Conservation (phyloP, 805 yeast species). For the Schwanniomyces vanrijiae region DNA sequence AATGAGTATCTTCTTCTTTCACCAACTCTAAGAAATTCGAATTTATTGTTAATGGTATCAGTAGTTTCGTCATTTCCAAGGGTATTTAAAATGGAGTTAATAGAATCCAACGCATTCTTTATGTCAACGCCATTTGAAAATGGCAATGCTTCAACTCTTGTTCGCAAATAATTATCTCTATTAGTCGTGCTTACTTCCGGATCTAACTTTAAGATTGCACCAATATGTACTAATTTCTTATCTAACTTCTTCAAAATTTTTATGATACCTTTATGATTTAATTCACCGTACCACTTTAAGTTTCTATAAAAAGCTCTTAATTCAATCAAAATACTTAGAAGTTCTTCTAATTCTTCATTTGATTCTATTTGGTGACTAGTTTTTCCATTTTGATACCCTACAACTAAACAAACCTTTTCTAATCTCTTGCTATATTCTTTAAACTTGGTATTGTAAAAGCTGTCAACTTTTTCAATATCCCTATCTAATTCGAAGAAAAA, state of each 20-base stretch:
- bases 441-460: constrained; percentile 71
- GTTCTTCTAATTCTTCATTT: constrained; percentile 42
- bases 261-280: constrained; percentile 84
- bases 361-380: constrained; percentile 34
- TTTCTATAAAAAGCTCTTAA: constrained; percentile 74
- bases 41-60: constrained; percentile 7
- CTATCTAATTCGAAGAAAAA: constrained; percentile 80
- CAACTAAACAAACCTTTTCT: constrained; percentile 38
- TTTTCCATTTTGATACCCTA: constrained; percentile 27
- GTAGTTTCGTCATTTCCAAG: constrained; percentile 38
- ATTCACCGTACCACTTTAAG: constrained; percentile 90
- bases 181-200: constrained; percentile 30
- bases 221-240: constrained; percentile 53
- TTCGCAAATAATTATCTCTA: constrained; percentile 46
- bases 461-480: constrained; percentile 78
- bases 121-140: constrained; percentile 74
- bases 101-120: constrained; percentile 48
- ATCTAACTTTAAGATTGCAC: constrained; percentile 16
- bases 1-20: constrained; percentile 22
- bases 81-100: constrained; percentile 52
- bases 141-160: constrained; percentile 71
- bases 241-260: constrained; percentile 90
- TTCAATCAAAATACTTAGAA: constrained; percentile 61
- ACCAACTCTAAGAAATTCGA: constrained; percentile 23
- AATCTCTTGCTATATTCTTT: constrained; percentile 74